phyloP scores from a whole-genome alignment of 768 basidiomycete genomes.

The Galerina marginata region DNA sequence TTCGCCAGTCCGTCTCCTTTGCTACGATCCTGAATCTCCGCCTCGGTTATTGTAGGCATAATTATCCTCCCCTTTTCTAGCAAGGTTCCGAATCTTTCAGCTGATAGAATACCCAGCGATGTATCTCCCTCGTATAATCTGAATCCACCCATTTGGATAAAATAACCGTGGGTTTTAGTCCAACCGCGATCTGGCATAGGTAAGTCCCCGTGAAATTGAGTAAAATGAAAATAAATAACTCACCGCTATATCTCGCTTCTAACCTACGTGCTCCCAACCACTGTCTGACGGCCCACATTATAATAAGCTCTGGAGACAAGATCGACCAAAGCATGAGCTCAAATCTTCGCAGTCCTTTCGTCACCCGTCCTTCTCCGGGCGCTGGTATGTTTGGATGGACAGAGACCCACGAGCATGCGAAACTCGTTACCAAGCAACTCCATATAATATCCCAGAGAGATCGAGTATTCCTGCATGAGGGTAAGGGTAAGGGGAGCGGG shows the following conservation, averaged over 20 bases:
- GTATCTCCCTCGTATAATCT: neutral
- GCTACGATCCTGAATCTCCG: constrained; percentile 15
- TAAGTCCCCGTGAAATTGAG: no score
- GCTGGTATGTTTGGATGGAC: constrained; percentile 19
- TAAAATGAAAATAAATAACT: neutral
- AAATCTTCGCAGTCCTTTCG: constrained; percentile 1
- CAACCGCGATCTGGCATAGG: neutral
- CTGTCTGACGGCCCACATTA: constrained; percentile 27
- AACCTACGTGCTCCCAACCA: constrained; percentile 19
- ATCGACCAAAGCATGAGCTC: constrained; percentile 19
- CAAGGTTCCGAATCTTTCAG: constrained; percentile 14
- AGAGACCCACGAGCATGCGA: constrained; percentile 21
- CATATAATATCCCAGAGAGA: constrained; percentile 16
- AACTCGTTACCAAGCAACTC: constrained; percentile 20
- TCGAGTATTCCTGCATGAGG: no score
- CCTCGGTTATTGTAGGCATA: constrained; percentile 6
- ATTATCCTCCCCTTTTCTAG: neutral
- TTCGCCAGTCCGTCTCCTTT: constrained; percentile 35
- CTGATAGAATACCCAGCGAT: neutral
- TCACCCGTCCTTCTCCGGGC: neutral
- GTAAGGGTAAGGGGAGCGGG: no score
- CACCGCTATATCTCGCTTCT: neutral
- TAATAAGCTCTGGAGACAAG: constrained; percentile 26
- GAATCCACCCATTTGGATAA: constrained; percentile 21
- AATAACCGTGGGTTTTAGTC: constrained; percentile 15